phyloP scores from a whole-genome alignment of 108 stramenopile genomes.

The Nitzschia sp. region DNA sequence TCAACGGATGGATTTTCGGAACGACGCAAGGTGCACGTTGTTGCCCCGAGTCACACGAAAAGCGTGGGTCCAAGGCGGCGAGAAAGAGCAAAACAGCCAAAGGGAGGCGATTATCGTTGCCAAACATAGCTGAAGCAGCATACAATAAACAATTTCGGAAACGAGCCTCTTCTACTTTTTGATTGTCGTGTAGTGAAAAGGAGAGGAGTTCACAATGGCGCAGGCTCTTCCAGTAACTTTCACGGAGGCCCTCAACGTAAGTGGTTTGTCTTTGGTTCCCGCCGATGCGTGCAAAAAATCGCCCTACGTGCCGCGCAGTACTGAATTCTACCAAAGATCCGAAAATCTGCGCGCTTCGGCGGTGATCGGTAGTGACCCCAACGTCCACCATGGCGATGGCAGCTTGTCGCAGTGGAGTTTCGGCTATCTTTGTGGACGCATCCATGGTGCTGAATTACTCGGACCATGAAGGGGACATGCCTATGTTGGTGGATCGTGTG shows the following conservation, averaged over 20 bases:
- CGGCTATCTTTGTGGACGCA: not conserved
- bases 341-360: slow-evolving; percentile 22
- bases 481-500: not conserved
- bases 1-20: slow-evolving; percentile 24
- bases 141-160: slow-evolving; percentile 1
- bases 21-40: slow-evolving; percentile 1
- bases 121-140: not conserved
- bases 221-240: slow-evolving; percentile 74
- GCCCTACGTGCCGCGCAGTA: slow-evolving; percentile 18
- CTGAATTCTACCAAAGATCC: slow-evolving; percentile 9
- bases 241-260: slow-evolving; percentile 86
- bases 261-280: slow-evolving; percentile 37
- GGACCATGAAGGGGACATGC: no score
- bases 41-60: slow-evolving; percentile 9
- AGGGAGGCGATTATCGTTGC: not conserved
- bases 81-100: not conserved
- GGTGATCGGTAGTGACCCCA: slow-evolving; percentile 31
- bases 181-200: not conserved
- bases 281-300: not conserved
- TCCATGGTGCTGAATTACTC: no score
- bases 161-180: not conserved
- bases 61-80: not conserved
- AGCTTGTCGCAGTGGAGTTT: not conserved
- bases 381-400: not conserved
- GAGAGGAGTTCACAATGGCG: slow-evolving; percentile 44